Percentiles rank a stretch among this genome's conserved stretches.
Evolutionary conservation across 2,329 filamentous ascomycete genomes (phyloP).

Genomic region (Fusarium albidum): DNA sequence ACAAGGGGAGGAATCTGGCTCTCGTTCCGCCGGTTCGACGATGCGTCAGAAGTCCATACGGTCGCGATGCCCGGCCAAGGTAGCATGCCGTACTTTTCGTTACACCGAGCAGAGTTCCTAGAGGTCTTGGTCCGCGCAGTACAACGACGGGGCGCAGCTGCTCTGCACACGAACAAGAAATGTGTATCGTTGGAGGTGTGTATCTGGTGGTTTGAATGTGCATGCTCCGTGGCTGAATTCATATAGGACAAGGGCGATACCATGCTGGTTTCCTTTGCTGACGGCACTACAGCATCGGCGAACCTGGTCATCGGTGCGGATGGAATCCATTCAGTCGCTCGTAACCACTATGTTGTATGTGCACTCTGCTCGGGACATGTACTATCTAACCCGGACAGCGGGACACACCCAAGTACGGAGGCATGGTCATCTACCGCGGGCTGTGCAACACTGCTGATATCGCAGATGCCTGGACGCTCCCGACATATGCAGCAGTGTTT

Average conservation of each 20-base stretch:
- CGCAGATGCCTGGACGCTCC: not conserved
- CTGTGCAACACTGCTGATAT: constrained; percentile 1
- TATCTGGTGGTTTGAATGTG: not conserved
- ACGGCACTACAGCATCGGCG: not conserved
- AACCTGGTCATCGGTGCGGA: not conserved
- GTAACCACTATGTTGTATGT: not conserved
- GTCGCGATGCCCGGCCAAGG: not conserved
- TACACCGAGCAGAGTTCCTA: not conserved
- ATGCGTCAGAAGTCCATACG: not conserved
- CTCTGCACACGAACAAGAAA: not conserved
- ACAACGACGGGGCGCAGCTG: not conserved
- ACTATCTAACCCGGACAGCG: not conserved
- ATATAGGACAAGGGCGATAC: constrained; percentile 4
- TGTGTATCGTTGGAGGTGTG: not conserved
- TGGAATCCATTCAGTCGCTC: constrained; percentile 1
- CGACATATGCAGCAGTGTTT: not conserved
- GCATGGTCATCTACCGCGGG: constrained; percentile 1
- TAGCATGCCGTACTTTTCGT: not conserved
- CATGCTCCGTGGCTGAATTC: not conserved
- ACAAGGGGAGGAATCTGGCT: not conserved
- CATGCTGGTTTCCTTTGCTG: constrained; percentile 1
- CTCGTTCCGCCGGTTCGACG: not conserved
- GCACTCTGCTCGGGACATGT: not conserved
- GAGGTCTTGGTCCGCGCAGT: not conserved
- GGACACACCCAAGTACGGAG: not conserved